Evolutionary conservation across 345 rosid species (phyloP), one percentile per base, ranked within the genome.

Genomic region (Odontarrhena argentea): DNA sequence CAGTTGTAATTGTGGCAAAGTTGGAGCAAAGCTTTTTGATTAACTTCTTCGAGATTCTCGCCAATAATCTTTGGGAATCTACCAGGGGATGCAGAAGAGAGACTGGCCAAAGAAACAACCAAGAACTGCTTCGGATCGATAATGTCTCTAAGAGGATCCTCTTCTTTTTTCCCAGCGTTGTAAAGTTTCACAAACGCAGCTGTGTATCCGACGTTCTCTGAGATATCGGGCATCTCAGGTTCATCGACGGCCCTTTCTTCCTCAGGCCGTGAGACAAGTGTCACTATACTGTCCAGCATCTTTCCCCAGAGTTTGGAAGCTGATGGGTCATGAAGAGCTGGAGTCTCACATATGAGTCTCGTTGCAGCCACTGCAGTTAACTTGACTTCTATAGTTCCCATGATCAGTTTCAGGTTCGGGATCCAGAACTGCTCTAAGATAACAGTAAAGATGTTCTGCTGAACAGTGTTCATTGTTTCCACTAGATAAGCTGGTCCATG

Each of bases 101-200:
- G 86, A 40, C 76, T 74, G 7, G 86, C 82, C 75, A 94, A 56
- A 34, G 96, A 81, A 69, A 82, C 79, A 12, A 83, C 93, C 62
- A 91, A 63, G 43, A 86, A 94, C 74, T 94, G 83, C 67, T 85
- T 89, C 3, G 97, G 88, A 76, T 91, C 93, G 67, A 70, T 85
- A 25, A 94, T 74, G 60, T 87, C 88, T 74, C 79, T 76, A 4
- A 94, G 65, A 73, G 97, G 97, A 85, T 94, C 97, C 69, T 79
- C 96, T 74, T 91, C 97, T 65, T 78, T 91, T 78, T 82, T 94
- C 41, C 97, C 96, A 62, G 97, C 96, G 74, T 89, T 86, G 80
- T 84, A 76, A 49, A 94, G 97, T 66, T 78, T 89, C 67, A 89
- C 88, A 68, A 86, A 95, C 1, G 91, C 60, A 25, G 87, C 96